These are phyloP conservation scores for Blastocystis sp. DNA, from an alignment of 352 stramenopile species.

Conservation along the genomic window DNA sequence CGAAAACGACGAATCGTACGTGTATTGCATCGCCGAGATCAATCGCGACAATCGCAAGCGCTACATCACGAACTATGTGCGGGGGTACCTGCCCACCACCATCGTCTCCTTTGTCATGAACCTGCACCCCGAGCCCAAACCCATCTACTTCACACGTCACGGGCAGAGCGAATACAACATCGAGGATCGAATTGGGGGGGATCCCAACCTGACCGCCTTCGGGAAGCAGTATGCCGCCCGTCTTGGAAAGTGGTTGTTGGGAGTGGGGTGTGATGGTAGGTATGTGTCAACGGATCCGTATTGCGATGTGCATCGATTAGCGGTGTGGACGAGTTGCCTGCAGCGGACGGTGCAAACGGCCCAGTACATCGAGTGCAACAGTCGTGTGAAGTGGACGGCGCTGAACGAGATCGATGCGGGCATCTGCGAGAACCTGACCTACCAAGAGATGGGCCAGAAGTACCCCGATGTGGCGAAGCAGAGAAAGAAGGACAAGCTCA, in stretches of 20 bases:
- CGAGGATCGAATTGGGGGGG: constrained; percentile 90
- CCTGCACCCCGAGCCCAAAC: constrained; percentile 85
- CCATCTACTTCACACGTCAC: constrained; percentile 92
- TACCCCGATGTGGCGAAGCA: constrained; percentile 66
- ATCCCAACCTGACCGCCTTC: constrained; percentile 84
- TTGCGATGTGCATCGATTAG: constrained; percentile 70
- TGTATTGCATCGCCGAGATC: constrained; percentile 70
- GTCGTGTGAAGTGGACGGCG: constrained; percentile 71
- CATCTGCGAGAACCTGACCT: constrained; percentile 92
- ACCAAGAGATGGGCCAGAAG: constrained; percentile 76
- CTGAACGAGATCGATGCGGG: constrained; percentile 93
- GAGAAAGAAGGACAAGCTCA: constrained; percentile 69
- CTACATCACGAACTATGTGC: constrained; percentile 78
- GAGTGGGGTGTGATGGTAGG: background rate
- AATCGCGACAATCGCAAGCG: constrained; percentile 72
- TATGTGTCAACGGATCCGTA: constrained; percentile 69
- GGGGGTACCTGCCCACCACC: constrained; percentile 78
- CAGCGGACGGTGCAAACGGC: constrained; percentile 91
- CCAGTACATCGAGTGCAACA: constrained; percentile 78
- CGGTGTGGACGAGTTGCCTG: constrained; percentile 93
- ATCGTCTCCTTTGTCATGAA: constrained; percentile 76
- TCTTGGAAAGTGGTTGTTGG: constrained; percentile 78
- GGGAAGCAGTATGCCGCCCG: constrained; percentile 88
- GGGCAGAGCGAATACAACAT: constrained; percentile 95
- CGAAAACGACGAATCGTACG: constrained; percentile 71